phyloP scores from a whole-genome alignment of 495 filamentous ascomycete genomes.

The Penicillium goetzii region DNA sequence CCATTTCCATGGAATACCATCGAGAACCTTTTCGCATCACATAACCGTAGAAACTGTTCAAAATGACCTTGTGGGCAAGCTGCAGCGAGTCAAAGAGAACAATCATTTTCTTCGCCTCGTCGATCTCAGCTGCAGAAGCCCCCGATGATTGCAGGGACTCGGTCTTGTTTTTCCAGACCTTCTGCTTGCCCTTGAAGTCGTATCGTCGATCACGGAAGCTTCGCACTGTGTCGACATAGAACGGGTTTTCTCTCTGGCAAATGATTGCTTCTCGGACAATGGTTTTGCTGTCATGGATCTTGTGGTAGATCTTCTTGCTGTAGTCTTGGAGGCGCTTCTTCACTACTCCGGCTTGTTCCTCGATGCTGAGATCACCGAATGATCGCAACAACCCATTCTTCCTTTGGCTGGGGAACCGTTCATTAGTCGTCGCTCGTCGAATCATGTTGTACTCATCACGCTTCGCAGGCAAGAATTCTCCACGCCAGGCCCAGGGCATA shows the following conservation, averaged over 20 bases:
- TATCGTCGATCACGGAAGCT: slow-evolving; percentile 95
- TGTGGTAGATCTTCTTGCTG: slow-evolving; percentile 99
- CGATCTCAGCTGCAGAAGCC: slow-evolving; percentile 75
- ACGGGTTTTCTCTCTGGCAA: slow-evolving; percentile 97
- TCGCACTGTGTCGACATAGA: slow-evolving; percentile 96
- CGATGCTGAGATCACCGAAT: slow-evolving; percentile 78
- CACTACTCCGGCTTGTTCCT: slow-evolving; percentile 80
- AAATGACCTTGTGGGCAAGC: slow-evolving; percentile 96
- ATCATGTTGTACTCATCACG: slow-evolving; percentile 99
- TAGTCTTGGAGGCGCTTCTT: slow-evolving; percentile 91
- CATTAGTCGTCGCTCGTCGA: slow-evolving; percentile 86
- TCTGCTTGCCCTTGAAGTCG: slow-evolving; percentile 97
- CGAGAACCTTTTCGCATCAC: slow-evolving; percentile 98
- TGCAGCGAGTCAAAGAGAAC: slow-evolving; percentile 94
- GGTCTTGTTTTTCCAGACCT: slow-evolving; percentile 97
- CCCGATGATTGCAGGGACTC: slow-evolving; percentile 82
- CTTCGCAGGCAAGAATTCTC: slow-evolving; percentile 95
- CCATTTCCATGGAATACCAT: slow-evolving; percentile 99
- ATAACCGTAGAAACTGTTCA: slow-evolving; percentile 99
- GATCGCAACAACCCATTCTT: slow-evolving; percentile 70
- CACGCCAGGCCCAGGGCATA: slow-evolving; percentile 97
- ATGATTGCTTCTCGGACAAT: slow-evolving; percentile 96
- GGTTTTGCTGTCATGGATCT: slow-evolving; percentile 93
- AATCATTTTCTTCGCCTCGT: slow-evolving; percentile 98
- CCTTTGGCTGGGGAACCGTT: slow-evolving; percentile 78